Percentiles rank a stretch among this genome's conserved stretches.
phyloP scores from a whole-genome alignment of 2,329 filamentous ascomycete species.

The Colletotrichum liriopes region DNA sequence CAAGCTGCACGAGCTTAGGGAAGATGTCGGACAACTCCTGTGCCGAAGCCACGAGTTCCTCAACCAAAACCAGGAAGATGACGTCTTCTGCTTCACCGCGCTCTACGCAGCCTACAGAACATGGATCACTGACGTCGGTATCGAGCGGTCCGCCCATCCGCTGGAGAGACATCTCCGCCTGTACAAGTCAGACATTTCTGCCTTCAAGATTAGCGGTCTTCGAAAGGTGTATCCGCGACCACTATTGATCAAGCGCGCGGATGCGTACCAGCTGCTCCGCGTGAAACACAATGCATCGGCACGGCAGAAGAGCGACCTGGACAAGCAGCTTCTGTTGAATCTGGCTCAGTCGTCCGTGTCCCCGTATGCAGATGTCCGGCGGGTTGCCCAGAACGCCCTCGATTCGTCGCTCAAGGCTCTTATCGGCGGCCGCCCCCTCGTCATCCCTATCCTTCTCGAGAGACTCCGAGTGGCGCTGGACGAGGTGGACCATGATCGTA shows the following conservation, averaged over 20 bases:
- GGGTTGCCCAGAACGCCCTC: conserved; percentile 90
- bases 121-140: conserved; percentile 98
- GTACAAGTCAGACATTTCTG: conserved; percentile 87
- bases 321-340: conserved; percentile 87
- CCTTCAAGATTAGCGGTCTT: conserved; percentile 94
- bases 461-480: conserved; percentile 85
- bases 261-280: conserved; percentile 95
- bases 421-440: conserved; percentile 87
- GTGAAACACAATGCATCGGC: conserved; percentile 93
- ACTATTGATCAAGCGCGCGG: conserved; percentile 91
- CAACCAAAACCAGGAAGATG: conserved; percentile 88
- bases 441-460: conserved; percentile 89
- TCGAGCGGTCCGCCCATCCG: conserved; percentile 94
- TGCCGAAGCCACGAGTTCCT: conserved; percentile 90
- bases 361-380: conserved; percentile 94
- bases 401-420: conserved; percentile 95
- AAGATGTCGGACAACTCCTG: conserved; percentile 84
- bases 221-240: conserved; percentile 94
- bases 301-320: conserved; percentile 89
- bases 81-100: conserved; percentile 94
- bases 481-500: conserved; percentile 86
- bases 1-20: conserved; percentile 84
- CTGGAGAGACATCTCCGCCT: conserved; percentile 89
- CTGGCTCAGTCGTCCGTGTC: conserved; percentile 92
- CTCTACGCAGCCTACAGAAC: conserved; percentile 93